Evolutionary conservation across 768 basidiomycete genomes (phyloP).

Genomic region (Lactarius quietus): DNA sequence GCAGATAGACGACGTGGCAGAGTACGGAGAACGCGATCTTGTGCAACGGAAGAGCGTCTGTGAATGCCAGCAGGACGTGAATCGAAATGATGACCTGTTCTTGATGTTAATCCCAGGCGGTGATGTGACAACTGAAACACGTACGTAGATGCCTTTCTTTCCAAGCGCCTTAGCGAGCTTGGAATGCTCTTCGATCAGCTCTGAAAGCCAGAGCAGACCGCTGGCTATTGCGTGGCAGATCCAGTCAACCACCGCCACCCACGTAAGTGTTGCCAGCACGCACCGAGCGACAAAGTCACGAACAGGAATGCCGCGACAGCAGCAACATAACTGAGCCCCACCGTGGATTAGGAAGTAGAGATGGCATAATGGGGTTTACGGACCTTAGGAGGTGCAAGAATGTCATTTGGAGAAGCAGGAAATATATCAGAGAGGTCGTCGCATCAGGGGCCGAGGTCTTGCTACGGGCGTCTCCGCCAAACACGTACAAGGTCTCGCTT

Average conservation of each 20-base stretch:
- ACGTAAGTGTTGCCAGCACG: slow-evolving; percentile 27
- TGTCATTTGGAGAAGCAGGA: slow-evolving; percentile 37
- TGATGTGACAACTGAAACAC: slow-evolving; percentile 31
- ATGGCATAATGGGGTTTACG: slow-evolving; percentile 17
- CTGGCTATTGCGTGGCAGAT: slow-evolving; percentile 55
- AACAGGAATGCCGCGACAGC: slow-evolving; percentile 78
- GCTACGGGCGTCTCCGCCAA: background rate
- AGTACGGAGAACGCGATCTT: slow-evolving; percentile 74
- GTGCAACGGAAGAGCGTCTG: slow-evolving; percentile 74
- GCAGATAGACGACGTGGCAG: slow-evolving; percentile 87
- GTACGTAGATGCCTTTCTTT: slow-evolving; percentile 81
- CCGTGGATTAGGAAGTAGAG: slow-evolving; percentile 18
- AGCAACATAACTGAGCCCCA: slow-evolving; percentile 59
- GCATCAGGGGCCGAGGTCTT: background rate
- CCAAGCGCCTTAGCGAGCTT: slow-evolving; percentile 77
- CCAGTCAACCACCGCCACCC: background rate
- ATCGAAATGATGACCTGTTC: slow-evolving; percentile 72
- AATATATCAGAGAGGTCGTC: background rate
- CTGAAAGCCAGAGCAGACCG: slow-evolving; percentile 89
- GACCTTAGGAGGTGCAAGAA: slow-evolving; percentile 63
- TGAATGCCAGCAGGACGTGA: slow-evolving; percentile 72
- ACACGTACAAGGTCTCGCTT: slow-evolving; percentile 1
- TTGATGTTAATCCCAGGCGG: background rate
- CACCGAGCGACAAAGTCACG: slow-evolving; percentile 88
- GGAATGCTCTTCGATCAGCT: slow-evolving; percentile 93